Conservation (phyloP, 2,329 filamentous ascomycete species). For the Stromatinia cepivora region DNA sequence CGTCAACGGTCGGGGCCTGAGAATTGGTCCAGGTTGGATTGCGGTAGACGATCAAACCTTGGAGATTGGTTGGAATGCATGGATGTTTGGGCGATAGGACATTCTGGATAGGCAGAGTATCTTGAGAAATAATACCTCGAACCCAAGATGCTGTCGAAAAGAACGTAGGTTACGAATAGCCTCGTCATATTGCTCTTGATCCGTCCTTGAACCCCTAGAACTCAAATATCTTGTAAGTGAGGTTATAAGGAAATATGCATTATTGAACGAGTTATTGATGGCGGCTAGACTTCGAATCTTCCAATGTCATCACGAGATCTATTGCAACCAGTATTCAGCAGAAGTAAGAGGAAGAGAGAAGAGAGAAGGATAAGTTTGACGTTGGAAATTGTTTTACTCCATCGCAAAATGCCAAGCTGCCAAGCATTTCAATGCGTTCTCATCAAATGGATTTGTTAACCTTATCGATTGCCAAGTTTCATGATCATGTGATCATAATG, state of each 20-base stretch:
- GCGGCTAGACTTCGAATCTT: neutral
- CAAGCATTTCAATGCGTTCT: neutral
- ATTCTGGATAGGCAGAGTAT: neutral
- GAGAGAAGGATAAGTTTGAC: neutral
- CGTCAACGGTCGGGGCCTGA: neutral
- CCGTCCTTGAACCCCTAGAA: neutral
- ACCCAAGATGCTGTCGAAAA: neutral
- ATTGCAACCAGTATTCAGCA: neutral
- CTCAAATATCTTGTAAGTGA: neutral
- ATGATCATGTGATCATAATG: neutral
- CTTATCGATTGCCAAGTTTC: neutral
- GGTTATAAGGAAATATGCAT: neutral
- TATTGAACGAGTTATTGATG: neutral
- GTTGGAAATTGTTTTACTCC: slow-evolving; percentile 7
- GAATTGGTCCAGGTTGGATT: neutral
- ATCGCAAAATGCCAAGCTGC: slow-evolving; percentile 6
- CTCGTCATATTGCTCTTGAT: neutral
- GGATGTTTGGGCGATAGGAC: neutral
- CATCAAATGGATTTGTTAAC: neutral
- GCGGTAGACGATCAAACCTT: neutral
- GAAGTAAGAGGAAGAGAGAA: neutral
- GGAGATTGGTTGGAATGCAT: neutral
- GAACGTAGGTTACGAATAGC: neutral
- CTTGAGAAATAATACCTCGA: too few relatives aligned
- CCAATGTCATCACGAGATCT: neutral